Evolutionary conservation across 495 filamentous ascomycete species (phyloP), one percentile per base, ranked within the genome.

Genomic region (Aspergillus olivimuriae): DNA sequence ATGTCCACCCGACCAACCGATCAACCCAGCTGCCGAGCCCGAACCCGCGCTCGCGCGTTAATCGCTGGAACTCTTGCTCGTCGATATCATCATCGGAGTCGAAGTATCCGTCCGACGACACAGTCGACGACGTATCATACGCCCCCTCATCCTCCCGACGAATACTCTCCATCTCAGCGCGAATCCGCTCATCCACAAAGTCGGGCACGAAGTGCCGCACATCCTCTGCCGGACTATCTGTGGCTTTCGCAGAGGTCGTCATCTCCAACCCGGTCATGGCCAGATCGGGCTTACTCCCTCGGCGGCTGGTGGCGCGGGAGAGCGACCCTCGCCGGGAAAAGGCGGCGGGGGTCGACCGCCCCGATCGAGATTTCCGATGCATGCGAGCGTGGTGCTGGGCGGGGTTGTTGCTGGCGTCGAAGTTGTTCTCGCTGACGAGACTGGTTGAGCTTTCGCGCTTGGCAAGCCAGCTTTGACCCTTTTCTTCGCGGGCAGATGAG

Each of bases 11-110:
- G 28, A 89, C 75, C 44, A 89, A 52, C 35, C 75, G 72, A 50
- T 86, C 86, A 49, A 95, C 73, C 80, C 83, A 88, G 8, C 77
- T 74, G 0, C 83, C 83, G n/a, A 89, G 62, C 4, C 84, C 82
- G 41, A 80, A 81, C 33, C 76, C 77, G n/a, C 73, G 74, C 45
- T 78, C 70, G 41, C 73, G 64, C 5, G 67, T 71, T 1, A 73
- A 46, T n/a, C 53, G 61, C 47, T 67, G 67, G 24, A 73, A 26
- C 52, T 73, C 68, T 11, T 55, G 58, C 34, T 74, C 70, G 38
- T 71, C 69, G 16, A 71, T 62, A 3, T 70, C 66, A 40, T 64
- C 65, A 18, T 69, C 65, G 3, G 60, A 62, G 12, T 56, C 62
- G 10, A 35, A 47, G 22, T 41, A 39, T 19, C 47, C 53, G 14